These are phyloP conservation scores for Carex parvula DNA, from an alignment of 176 grass and related monocot genomes.

Conservation along the genomic window DNA sequence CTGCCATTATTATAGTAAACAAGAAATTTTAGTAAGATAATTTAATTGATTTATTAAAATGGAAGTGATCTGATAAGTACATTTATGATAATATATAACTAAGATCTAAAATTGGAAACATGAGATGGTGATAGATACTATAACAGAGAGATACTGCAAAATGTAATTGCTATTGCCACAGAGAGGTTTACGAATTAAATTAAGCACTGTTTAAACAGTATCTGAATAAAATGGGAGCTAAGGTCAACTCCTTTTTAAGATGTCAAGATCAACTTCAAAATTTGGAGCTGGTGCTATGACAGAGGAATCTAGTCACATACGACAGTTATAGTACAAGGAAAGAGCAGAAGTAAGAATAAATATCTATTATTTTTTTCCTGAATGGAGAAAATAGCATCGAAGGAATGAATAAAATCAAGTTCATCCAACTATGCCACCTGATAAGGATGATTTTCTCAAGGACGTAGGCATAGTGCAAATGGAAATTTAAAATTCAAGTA, in stretches of 20 bases:
- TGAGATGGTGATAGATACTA: background rate
- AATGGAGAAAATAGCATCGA: background rate
- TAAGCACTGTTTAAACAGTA: background rate
- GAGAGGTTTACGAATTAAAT: background rate
- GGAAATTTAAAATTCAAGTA: background rate
- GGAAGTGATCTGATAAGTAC: background rate
- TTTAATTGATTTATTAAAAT: background rate
- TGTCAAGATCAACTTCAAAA: background rate
- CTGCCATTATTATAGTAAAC: slow-evolving; percentile 37
- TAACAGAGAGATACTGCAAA: background rate
- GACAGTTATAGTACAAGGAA: background rate
- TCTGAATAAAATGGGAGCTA: background rate
- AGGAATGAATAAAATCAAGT: background rate
- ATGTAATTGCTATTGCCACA: background rate
- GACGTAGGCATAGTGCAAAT: background rate
- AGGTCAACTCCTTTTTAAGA: background rate
- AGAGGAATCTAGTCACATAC: background rate
- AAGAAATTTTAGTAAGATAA: background rate
- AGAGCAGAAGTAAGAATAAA: background rate
- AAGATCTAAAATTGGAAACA: background rate
- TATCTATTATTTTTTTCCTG: background rate
- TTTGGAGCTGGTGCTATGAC: background rate
- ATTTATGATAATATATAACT: background rate
- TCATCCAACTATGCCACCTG: background rate
- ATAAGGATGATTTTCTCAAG: background rate